Percentiles rank a stretch among this genome's conserved stretches.
Conservation (phyloP, 805 yeast species). For the Diddensiella caesifluorescens region DNA sequence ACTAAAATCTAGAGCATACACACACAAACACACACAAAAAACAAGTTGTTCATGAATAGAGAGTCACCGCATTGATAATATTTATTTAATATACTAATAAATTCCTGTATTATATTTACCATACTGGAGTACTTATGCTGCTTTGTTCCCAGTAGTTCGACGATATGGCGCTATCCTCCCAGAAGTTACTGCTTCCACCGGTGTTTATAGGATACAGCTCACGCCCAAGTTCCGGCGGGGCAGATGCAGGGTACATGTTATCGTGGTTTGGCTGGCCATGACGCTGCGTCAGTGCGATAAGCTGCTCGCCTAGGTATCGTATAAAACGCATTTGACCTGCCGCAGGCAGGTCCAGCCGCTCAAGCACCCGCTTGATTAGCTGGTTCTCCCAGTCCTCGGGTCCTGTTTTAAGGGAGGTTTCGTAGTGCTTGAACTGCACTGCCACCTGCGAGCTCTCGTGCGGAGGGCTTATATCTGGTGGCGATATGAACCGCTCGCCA, state of each 20-base stretch:
- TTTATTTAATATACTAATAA: background rate
- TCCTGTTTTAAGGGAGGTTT: constrained; percentile 13
- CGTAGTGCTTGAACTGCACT: constrained; percentile 10
- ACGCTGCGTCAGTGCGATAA: constrained; percentile 8
- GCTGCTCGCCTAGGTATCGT: constrained; percentile 13
- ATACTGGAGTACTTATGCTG: constrained; percentile 17
- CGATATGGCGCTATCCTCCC: constrained; percentile 13
- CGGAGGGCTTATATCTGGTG: background rate
- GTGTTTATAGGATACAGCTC: background rate
- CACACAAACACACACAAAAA: too few relatives aligned
- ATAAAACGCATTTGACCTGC: constrained; percentile 11
- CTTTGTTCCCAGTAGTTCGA: constrained; percentile 15
- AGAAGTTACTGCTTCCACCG: constrained; percentile 9
- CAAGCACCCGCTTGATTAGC: constrained; percentile 14
- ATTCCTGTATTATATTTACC: constrained; percentile 5
- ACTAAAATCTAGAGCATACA: constrained; percentile 52
- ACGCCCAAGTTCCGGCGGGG: too few relatives aligned
- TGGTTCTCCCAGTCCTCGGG: constrained; percentile 20
- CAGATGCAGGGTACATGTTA: too few relatives aligned
- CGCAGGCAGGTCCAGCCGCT: constrained; percentile 16
- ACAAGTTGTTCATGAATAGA: too few relatives aligned
- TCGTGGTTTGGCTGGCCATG: too few relatives aligned
- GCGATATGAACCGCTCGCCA: constrained; percentile 26
- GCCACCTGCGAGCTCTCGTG: background rate
- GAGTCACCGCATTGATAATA: too few relatives aligned